phyloP scores from a whole-genome alignment of 768 basidiomycete species.

The Trametes gibbosa region DNA sequence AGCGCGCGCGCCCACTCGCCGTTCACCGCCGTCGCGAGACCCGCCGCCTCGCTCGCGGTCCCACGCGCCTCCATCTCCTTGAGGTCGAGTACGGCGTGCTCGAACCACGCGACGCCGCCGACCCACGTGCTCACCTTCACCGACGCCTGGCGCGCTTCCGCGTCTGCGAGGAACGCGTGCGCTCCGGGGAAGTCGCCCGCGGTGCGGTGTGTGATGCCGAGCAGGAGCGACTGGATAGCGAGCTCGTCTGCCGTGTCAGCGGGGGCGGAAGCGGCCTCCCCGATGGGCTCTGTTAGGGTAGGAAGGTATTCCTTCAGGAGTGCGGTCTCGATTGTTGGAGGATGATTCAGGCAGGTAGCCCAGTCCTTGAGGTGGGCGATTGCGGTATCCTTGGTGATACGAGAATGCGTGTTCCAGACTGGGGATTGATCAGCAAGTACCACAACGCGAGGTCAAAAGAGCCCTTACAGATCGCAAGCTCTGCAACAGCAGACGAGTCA shows the following conservation, averaged over 20 bases:
- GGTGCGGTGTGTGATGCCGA: slow-evolving; percentile 66
- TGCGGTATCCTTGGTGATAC: slow-evolving; percentile 52
- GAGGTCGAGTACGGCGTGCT: slow-evolving; percentile 68
- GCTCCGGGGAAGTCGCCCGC: slow-evolving; percentile 43
- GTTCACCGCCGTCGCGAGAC: no score
- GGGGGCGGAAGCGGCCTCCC: slow-evolving; percentile 37
- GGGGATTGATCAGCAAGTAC: neutral
- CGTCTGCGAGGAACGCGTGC: slow-evolving; percentile 51
- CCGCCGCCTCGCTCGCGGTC: slow-evolving; percentile 5
- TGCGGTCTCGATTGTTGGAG: slow-evolving; percentile 33
- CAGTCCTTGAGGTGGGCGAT: slow-evolving; percentile 59
- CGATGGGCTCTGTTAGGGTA: no score
- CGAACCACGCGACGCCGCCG: slow-evolving; percentile 62
- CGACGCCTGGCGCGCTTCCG: slow-evolving; percentile 38
- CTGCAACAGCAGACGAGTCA: slow-evolving; percentile 33
- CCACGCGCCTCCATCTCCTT: slow-evolving; percentile 45
- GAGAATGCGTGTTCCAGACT: slow-evolving; percentile 83
- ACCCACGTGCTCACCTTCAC: slow-evolving; percentile 66
- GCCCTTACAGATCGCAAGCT: slow-evolving; percentile 66
- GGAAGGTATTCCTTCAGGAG: slow-evolving; percentile 24
- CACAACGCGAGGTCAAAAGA: neutral
- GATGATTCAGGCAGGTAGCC: slow-evolving; percentile 44
- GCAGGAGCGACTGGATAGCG: slow-evolving; percentile 63
- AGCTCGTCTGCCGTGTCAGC: slow-evolving; percentile 66
- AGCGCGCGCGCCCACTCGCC: slow-evolving; percentile 52